Evolutionary conservation across 441 rosid species (phyloP), one percentile per base, ranked within the genome.

Genomic region (Rhodomyrtus psidioides): DNA sequence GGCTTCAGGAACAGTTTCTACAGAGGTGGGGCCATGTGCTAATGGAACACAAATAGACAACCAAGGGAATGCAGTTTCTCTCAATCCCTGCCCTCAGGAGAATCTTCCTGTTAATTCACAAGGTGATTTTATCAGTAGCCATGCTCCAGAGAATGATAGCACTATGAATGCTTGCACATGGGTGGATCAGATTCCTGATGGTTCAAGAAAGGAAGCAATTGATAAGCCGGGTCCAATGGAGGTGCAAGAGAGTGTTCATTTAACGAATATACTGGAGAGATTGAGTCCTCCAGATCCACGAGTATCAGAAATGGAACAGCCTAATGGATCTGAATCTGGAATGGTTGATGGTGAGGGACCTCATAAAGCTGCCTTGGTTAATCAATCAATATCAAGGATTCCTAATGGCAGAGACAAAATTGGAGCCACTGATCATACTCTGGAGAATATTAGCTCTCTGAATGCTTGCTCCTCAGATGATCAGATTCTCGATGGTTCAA

Each of bases 151-250:
- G 83, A 81, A 86, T 49, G 56, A 56, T 55, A 53, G 62, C 21
- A 65, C 85, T 83, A 81, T 81, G 81, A 82, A 55, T 83, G n/a
- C 65, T 34, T 58, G 84, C 55, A 53, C 86, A 30, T 85, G 59
- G 28, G 79, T 82, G 57, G 89, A 87, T 51, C 83, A 75, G 82
- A 88, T 65, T 90, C 83, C 83, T 74, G 85, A 53, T 88, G 89
- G 85, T 27, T 82, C 84, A 53, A 56, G 84, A 82, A 82, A 53
- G 59, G 42, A 53, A 56, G 46, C 59, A 55, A 21, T 86, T 60
- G 87, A 56, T 56, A 86, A 76, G 70, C 84, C 39, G 28, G 46
- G 83, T 87, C 81, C 88, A 57, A 21, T 79, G 82, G 87, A 54
- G 81, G 85, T 26, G 74, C 81, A 89, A 26, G 89, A 89, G 84